These are phyloP conservation scores for Gossypium australe DNA, from an alignment of 345 rosid genomes.

Conservation along the genomic window DNA sequence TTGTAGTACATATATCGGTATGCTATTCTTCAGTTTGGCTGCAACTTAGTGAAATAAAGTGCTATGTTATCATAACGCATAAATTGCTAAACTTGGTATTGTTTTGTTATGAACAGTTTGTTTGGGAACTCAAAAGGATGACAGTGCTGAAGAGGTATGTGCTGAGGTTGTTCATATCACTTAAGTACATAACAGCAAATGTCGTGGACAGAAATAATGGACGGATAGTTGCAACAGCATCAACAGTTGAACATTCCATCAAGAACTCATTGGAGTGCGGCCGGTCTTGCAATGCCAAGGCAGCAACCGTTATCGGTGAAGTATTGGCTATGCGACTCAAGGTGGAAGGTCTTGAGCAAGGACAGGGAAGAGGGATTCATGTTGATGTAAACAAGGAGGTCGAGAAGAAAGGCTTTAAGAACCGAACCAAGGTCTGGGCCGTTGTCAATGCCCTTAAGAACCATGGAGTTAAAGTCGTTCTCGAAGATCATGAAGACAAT, in stretches of 20 bases:
- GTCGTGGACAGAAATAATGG: slow-evolving; percentile 83
- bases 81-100: background rate
- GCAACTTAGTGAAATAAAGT: background rate
- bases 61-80: background rate
- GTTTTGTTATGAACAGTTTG: slow-evolving; percentile 2
- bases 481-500: slow-evolving; percentile 43
- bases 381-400: slow-evolving; percentile 63
- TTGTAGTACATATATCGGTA: background rate
- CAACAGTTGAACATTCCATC: slow-evolving; percentile 73
- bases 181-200: slow-evolving; percentile 74
- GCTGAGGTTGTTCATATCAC: slow-evolving; percentile 59
- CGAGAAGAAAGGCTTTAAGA: slow-evolving; percentile 77
- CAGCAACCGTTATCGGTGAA: slow-evolving; percentile 70
- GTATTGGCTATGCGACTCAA: slow-evolving; percentile 78
- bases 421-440: slow-evolving; percentile 53
- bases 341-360: slow-evolving; percentile 69
- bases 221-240: slow-evolving; percentile 60
- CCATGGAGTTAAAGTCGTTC: slow-evolving; percentile 64
- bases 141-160: slow-evolving; percentile 62
- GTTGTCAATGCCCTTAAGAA: slow-evolving; percentile 62
- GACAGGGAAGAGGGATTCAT: slow-evolving; percentile 72
- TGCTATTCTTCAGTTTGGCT: background rate
- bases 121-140: slow-evolving; percentile 30
- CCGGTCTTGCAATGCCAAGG: slow-evolving; percentile 75
- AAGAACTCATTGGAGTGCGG: slow-evolving; percentile 71